Percentiles rank a stretch among this genome's conserved stretches.
Conservation (phyloP, 2,329 filamentous ascomycete genomes). For the Cadophora sp. region DNA sequence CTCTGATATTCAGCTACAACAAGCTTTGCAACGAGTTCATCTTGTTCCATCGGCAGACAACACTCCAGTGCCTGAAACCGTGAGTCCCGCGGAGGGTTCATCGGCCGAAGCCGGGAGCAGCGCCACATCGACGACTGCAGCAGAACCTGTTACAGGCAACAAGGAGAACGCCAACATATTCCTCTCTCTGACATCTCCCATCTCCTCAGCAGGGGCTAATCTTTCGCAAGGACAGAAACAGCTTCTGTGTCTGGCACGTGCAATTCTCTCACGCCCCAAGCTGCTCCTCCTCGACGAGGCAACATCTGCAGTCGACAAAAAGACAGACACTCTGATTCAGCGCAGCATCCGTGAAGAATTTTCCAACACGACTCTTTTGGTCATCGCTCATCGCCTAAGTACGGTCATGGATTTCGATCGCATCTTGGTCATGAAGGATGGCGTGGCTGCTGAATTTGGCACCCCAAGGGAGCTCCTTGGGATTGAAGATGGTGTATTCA, state of each 20-base stretch:
- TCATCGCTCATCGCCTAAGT: slow-evolving; percentile 77
- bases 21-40: slow-evolving; percentile 83
- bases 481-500: slow-evolving; percentile 35
- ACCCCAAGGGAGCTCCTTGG: slow-evolving; percentile 61
- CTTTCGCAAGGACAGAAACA: slow-evolving; percentile 81
- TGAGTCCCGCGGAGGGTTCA: slow-evolving; percentile 5
- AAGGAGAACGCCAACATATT: slow-evolving; percentile 28
- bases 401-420: slow-evolving; percentile 79
- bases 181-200: slow-evolving; percentile 61
- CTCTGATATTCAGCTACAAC: slow-evolving; percentile 69
- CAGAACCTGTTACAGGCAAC: slow-evolving; percentile 14
- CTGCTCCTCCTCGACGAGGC: slow-evolving; percentile 97
- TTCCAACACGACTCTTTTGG: slow-evolving; percentile 69
- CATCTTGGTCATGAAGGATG: slow-evolving; percentile 73
- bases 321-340: slow-evolving; percentile 75
- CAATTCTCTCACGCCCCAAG: slow-evolving; percentile 80
- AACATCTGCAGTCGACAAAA: slow-evolving; percentile 77
- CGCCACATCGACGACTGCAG: slow-evolving; percentile 22
- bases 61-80: slow-evolving; percentile 9
- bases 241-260: slow-evolving; percentile 88
- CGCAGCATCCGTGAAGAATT: slow-evolving; percentile 77
- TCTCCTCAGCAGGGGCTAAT: slow-evolving; percentile 68
- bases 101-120: slow-evolving; percentile 15
- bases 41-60: slow-evolving; percentile 60
- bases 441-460: slow-evolving; percentile 70